phyloP scores from a whole-genome alignment of 1,284 basidiomycete genomes.

The Coniferiporia weirii region DNA sequence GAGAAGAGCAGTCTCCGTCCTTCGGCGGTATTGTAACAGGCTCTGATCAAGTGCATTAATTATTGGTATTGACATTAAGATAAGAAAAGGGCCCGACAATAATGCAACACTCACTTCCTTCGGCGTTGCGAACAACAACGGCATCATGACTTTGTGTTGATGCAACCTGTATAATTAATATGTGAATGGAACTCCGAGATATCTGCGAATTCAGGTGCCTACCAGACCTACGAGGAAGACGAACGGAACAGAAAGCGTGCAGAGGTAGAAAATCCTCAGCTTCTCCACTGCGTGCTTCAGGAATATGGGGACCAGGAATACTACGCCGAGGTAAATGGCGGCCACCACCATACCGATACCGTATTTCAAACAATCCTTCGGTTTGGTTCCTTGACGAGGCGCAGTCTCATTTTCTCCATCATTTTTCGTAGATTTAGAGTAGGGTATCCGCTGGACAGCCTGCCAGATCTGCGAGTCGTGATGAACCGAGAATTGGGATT shows the following conservation, averaged over 20 bases:
- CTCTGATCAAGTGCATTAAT: neutral
- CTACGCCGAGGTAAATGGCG: neutral
- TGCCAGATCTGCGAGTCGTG: neutral
- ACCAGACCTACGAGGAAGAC: neutral
- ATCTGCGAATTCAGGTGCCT: neutral
- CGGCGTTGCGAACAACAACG: no score
- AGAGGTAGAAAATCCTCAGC: neutral
- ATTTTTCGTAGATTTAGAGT: neutral
- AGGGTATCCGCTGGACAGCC: neutral
- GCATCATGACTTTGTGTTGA: neutral
- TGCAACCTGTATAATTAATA: neutral
- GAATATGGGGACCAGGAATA: neutral
- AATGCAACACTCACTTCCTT: no score
- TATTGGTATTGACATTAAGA: neutral
- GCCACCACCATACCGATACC: neutral
- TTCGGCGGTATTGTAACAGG: neutral
- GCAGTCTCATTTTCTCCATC: neutral
- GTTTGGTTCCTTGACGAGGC: neutral
- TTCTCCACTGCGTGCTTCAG: neutral
- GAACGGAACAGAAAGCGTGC: neutral
- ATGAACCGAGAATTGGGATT: neutral
- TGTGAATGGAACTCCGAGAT: neutral
- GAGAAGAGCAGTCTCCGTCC: neutral
- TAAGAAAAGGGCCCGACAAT: no score
- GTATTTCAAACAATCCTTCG: neutral